Base-by-base conservation (phyloP, 2,329 filamentous ascomycete genomes). In the Hypoxylon sp. region DNA sequence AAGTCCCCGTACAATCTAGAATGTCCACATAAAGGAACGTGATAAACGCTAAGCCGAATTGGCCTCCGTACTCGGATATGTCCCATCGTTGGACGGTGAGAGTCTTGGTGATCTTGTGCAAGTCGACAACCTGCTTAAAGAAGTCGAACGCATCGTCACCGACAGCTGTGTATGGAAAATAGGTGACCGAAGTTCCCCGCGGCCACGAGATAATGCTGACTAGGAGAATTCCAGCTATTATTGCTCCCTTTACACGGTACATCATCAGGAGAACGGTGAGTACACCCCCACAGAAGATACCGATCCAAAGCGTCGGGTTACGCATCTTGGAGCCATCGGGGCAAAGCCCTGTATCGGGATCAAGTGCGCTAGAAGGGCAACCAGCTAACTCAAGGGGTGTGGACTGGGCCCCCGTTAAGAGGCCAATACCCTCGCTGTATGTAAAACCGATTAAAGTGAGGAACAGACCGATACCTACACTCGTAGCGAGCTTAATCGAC, bases 1-100 rank as follows among this genome's bases (percentile, higher is more conserved):
- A 82, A 0, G 93, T 96, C 72, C 92, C 93, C 0, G 93, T 97
- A 70, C 88, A 90, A 78, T 96, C 93, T 46, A 97, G 87, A 66
- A 97, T 95, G 74, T 97, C 93, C 70, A 96, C 93, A 74, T 97
- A 96, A 21, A 96, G 84, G 81, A 97, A 96, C 2, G 93, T 96
- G 77, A 96, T 90, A 69, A 96, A 88, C 0, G 93, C 93, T 52
- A 96, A 84, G 27, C 90, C 91, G 74, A 96, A 96, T 74, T 96
- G 90, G 2, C 88, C 88, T 9, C 90, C 89, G 61, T 93, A 88
- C 3, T 83, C 83, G 6, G 84, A 80, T 23, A 96, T 82, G 71
- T 91, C 81, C 90, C 92, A 97, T 61, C 93, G 81, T 75, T 93
- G 91, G 1, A 90, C 92, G 32, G 84, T 85, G 12, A 96, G 84